phyloP scores from a whole-genome alignment of 495 filamentous ascomycete species.

The Haplographium delicatum region DNA sequence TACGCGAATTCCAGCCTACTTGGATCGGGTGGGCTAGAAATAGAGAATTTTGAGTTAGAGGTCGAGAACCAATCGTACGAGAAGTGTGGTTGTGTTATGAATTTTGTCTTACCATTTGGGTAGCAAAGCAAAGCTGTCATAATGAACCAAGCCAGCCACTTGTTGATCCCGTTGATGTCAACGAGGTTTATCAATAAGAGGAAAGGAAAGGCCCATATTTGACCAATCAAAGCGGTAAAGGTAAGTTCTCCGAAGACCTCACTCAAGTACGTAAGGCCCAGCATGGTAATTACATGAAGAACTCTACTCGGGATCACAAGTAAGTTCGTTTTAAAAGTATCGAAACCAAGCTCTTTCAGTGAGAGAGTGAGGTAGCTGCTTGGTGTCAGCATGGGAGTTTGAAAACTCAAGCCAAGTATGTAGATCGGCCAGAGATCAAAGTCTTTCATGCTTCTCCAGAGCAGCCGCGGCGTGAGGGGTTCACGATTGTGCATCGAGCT shows the following conservation, averaged over 20 bases:
- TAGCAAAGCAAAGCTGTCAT: constrained; percentile 52
- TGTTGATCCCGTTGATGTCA: constrained; percentile 43
- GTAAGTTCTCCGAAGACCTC: constrained; percentile 47
- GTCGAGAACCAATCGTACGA: constrained; percentile 57
- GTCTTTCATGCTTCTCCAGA: constrained; percentile 56
- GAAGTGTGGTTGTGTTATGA: constrained; percentile 27
- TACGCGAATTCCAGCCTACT: constrained; percentile 50
- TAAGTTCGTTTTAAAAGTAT: constrained; percentile 63
- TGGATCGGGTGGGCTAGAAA: constrained; percentile 58
- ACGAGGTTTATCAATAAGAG: constrained; percentile 48
- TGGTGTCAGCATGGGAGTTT: constrained; percentile 48
- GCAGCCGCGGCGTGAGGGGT: constrained; percentile 49
- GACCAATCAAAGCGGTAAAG: constrained; percentile 38
- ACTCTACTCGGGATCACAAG: constrained; percentile 59
- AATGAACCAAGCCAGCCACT: constrained; percentile 51
- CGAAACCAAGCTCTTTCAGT: constrained; percentile 55
- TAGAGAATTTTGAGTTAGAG: constrained; percentile 41
- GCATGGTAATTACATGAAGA: constrained; percentile 38
- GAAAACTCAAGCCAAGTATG: constrained; percentile 48
- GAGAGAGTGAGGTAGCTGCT: constrained; percentile 57
- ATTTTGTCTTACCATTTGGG: constrained; percentile 42
- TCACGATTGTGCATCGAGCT: constrained; percentile 50
- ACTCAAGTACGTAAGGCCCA: constrained; percentile 15
- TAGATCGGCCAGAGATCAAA: constrained; percentile 63
- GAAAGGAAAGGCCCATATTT: constrained; percentile 53